Evolutionary conservation across 2,329 filamentous ascomycete genomes (phyloP).

Genomic region (Alternaria solani): DNA sequence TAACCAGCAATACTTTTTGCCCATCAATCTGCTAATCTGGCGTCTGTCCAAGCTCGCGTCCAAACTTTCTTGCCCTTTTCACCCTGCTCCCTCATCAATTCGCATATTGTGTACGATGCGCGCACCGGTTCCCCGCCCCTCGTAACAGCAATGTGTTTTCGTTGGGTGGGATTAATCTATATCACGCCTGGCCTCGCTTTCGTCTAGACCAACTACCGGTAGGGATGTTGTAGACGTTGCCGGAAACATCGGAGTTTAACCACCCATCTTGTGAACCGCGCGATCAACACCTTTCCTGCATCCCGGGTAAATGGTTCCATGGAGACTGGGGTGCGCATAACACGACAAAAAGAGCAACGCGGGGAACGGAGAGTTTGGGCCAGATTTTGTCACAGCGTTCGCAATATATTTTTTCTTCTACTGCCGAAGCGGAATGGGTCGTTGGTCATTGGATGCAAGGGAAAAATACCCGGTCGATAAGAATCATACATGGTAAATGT

Average conservation of each 20-base stretch:
- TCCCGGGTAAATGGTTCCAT: constrained; percentile 25
- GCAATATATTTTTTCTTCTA: background rate
- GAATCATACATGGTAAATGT: background rate
- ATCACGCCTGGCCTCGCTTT: background rate
- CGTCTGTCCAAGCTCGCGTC: constrained; percentile 5
- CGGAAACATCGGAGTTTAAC: constrained; percentile 8
- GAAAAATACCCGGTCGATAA: background rate
- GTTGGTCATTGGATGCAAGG: background rate
- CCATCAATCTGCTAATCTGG: constrained; percentile 32
- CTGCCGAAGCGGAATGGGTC: background rate
- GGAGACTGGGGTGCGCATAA: constrained; percentile 8
- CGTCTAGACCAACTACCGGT: background rate
- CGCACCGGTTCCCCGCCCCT: constrained; percentile 31
- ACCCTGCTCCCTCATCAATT: constrained; percentile 10
- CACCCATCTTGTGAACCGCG: background rate
- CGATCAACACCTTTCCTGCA: background rate
- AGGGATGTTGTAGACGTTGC: background rate
- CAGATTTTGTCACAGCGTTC: background rate
- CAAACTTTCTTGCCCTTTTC: constrained; percentile 1
- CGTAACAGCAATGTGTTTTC: constrained; percentile 25
- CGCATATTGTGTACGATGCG: constrained; percentile 24
- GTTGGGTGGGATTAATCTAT: constrained; percentile 9
- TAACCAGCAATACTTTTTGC: constrained; percentile 20
- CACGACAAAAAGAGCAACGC: background rate
- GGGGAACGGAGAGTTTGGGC: background rate